Conservation (phyloP, 345 rosid genomes). For the Pelargonium nanum region DNA sequence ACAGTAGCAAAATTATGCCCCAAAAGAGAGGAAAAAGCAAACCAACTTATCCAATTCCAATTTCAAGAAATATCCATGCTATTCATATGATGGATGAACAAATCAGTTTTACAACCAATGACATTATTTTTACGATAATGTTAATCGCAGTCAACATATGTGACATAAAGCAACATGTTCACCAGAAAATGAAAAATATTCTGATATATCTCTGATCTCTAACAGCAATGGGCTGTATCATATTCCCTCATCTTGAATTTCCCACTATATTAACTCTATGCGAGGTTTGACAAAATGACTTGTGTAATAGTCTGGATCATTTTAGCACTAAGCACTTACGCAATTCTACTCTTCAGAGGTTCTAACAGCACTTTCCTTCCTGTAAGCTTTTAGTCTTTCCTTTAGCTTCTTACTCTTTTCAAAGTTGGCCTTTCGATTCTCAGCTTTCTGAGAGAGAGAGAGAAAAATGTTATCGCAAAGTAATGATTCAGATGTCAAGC, state of each 20-base stretch:
- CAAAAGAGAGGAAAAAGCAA: too few relatives aligned
- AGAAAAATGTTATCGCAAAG: constrained; percentile 1
- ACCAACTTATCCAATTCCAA: too few relatives aligned
- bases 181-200: neutral
- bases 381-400: constrained; percentile 40
- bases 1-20: too few relatives aligned
- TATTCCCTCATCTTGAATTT: neutral
- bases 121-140: too few relatives aligned
- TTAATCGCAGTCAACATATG: too few relatives aligned
- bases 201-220: neutral
- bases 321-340: neutral
- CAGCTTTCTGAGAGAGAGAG: constrained; percentile 51
- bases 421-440: constrained; percentile 82
- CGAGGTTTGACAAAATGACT: neutral
- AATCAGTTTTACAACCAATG: too few relatives aligned
- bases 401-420: constrained; percentile 49
- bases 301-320: too few relatives aligned
- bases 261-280: neutral
- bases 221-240: too few relatives aligned
- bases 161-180: neutral
- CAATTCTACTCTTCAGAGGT: neutral
- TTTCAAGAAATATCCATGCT: too few relatives aligned
- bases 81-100: too few relatives aligned
- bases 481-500: neutral
- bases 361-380: constrained; percentile 33